A percentile compares a stretch with the other conserved stretches of the same genome.
These are phyloP conservation scores for Starmerella bombi DNA, from an alignment of 805 yeast genomes.

Conservation along the genomic window DNA sequence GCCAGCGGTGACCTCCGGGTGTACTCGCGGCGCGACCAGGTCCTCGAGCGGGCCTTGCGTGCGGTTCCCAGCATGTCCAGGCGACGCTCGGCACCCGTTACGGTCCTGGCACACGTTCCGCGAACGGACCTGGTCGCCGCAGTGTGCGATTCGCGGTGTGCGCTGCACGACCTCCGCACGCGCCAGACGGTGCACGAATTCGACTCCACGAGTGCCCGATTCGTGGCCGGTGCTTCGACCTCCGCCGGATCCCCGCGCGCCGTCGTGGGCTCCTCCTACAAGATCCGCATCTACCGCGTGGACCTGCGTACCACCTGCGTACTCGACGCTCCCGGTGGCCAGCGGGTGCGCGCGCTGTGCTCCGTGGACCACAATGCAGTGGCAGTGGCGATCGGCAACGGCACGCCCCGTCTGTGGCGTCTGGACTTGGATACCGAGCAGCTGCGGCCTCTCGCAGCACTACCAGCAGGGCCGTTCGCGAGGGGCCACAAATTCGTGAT, in stretches of 20 bases:
- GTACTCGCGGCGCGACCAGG: conserved; percentile 9
- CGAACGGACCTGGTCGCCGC: conserved; percentile 12
- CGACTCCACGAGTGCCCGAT: conserved; percentile 10
- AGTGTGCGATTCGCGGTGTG: conserved; percentile 8
- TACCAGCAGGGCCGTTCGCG: conserved; percentile 4
- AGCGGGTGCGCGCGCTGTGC: conserved; percentile 8
- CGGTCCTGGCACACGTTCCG: conserved; percentile 6
- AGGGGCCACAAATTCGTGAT: conserved; percentile 6
- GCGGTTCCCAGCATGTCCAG: not conserved
- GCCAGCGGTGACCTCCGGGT: conserved; percentile 9
- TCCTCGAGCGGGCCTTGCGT: conserved; percentile 8
- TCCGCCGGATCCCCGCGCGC: not conserved
- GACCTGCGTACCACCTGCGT: not conserved
- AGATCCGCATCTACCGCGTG: conserved; percentile 10
- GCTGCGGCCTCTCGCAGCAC: conserved; percentile 5
- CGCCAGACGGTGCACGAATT: conserved; percentile 5
- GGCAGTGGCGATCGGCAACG: conserved; percentile 2
- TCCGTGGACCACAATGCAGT: not conserved
- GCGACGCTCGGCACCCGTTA: conserved; percentile 6
- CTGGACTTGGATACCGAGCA: not conserved
- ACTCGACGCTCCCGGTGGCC: conserved; percentile 8
- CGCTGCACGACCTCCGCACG: conserved; percentile 13
- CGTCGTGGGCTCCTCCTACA: conserved; percentile 16
- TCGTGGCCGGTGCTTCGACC: conserved; percentile 1
- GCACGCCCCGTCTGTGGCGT: conserved; percentile 5